Percentiles rank a stretch among this genome's conserved stretches.
These are phyloP conservation scores for Penicillium egyptiacum DNA, from an alignment of 495 filamentous ascomycete species.

Conservation along the genomic window DNA sequence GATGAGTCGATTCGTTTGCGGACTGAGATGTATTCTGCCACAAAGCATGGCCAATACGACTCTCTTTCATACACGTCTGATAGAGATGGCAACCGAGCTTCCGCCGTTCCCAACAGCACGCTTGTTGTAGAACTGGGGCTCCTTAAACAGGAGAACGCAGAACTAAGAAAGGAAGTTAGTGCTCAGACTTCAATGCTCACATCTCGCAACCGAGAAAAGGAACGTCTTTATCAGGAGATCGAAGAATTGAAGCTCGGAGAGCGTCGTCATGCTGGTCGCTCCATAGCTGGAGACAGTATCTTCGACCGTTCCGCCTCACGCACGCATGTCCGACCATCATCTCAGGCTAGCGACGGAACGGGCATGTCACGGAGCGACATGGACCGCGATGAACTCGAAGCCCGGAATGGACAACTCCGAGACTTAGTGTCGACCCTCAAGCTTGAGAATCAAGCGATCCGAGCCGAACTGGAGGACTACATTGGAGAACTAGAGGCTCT, in stretches of 20 bases:
- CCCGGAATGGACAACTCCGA: constrained; percentile 75
- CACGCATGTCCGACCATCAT: constrained; percentile 69
- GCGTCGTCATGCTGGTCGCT: constrained; percentile 62
- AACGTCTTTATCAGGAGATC: constrained; percentile 92
- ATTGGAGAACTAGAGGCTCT: constrained; percentile 65
- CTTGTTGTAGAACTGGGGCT: constrained; percentile 73
- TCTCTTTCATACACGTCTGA: constrained; percentile 63
- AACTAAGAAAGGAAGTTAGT: constrained; percentile 85
- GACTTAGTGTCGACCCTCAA: constrained; percentile 83
- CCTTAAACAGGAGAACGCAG: constrained; percentile 87
- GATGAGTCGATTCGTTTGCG: constrained; percentile 79
- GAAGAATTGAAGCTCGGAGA: constrained; percentile 90
- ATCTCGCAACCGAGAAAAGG: constrained; percentile 90
- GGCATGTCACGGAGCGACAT: constrained; percentile 71
- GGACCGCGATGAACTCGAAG: constrained; percentile 84
- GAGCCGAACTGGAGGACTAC: constrained; percentile 68
- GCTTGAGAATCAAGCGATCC: constrained; percentile 77
- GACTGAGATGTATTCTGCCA: constrained; percentile 54
- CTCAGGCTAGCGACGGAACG: constrained; percentile 69
- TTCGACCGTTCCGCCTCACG: constrained; percentile 91
- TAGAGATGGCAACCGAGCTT: constrained; percentile 57
- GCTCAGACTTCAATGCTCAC: constrained; percentile 98
- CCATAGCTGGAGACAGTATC: constrained; percentile 82
- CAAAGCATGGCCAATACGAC: constrained; percentile 48
- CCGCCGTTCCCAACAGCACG: constrained; percentile 62